Evolutionary conservation across 2,329 filamentous ascomycete genomes (phyloP), one percentile per base, ranked within the genome.

Genomic region (Rutstroemia sp.): DNA sequence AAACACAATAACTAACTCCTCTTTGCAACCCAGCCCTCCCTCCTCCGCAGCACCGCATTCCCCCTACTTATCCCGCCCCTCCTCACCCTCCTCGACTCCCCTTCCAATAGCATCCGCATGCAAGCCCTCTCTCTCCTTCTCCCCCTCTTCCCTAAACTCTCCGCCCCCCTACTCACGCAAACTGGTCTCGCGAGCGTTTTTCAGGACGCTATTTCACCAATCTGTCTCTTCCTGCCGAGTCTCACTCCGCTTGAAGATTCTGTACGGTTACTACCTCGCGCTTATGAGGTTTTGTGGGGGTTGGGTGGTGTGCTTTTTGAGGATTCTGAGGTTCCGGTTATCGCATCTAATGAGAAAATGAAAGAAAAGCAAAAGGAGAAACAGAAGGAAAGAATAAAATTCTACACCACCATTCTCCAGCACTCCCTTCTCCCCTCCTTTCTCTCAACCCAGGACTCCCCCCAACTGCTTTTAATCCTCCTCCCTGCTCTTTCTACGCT

Each of bases 191-290:
- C 78, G 21, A 72, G 77, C 14, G 79, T 92, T 25, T 86, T 92
- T 59, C 79, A 86, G 64, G 80, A 89, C 19, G 80, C 84, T 3
- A 71, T 89, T 2, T 78, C 85, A 61, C 88, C 89, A 0, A 83
- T 84, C 38, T 78, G 96, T n/a, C 77, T 86, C 7, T 88, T 84
- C 64, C 76, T 96, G 5, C 92, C 92, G 0, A 82, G 78, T 12
- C 74, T 95, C 44, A 96, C 89, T 0, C 83, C 88, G 0, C 86
- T 89, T 65, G 68, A 77, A 0, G 87, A 94, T 56, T 88, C 88
- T 4, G 67, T 87, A 2, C 65, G 67, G 1, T 73, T 96, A 3
- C 77, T 96, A 1, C 66, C 70, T 5, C 75, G 78, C 6, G 83
- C 87, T 0, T 95, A 91, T 61, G 75, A 78, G 7, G 83, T 84